phyloP scores from a whole-genome alignment of 1,139 yeast species.

The Yamadazyma jaroonii region DNA sequence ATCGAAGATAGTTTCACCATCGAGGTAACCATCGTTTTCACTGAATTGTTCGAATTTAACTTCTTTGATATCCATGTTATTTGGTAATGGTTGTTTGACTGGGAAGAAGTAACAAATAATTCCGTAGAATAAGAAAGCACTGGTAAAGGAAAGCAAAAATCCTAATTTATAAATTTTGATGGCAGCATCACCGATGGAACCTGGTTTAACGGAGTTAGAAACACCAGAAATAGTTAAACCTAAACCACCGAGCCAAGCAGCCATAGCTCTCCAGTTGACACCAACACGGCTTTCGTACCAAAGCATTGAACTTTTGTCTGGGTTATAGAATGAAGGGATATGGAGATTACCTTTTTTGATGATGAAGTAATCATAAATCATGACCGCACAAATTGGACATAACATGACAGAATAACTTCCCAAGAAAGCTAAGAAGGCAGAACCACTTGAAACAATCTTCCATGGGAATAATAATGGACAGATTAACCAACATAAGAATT shows the following conservation, averaged over 20 bases:
- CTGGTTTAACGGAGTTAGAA: slow-evolving; percentile 11
- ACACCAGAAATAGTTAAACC: slow-evolving; percentile 12
- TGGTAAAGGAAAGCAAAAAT: slow-evolving; percentile 9
- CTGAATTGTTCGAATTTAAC: slow-evolving; percentile 9
- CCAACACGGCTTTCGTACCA: slow-evolving; percentile 10
- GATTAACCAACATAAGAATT: slow-evolving; percentile 10
- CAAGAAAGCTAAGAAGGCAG: slow-evolving; percentile 11
- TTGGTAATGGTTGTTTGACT: slow-evolving; percentile 6
- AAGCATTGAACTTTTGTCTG: slow-evolving; percentile 5
- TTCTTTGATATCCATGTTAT: slow-evolving; percentile 7
- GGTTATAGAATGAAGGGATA: slow-evolving; percentile 9
- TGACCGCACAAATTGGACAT: slow-evolving; percentile 13
- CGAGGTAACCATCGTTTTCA: slow-evolving; percentile 9
- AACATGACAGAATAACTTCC: slow-evolving; percentile 13
- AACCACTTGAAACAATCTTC: slow-evolving; percentile 12
- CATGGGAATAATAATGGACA: slow-evolving; percentile 11
- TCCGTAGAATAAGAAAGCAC: slow-evolving; percentile 9
- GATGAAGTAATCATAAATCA: slow-evolving; percentile 12
- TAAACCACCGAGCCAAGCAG: slow-evolving; percentile 10
- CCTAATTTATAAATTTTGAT: slow-evolving; percentile 10
- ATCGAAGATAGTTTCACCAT: slow-evolving; percentile 8
- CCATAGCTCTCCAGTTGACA: slow-evolving; percentile 13
- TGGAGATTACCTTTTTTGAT: slow-evolving; percentile 11
- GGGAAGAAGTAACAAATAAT: slow-evolving; percentile 8
- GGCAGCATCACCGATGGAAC: slow-evolving; percentile 11